phyloP scores from a whole-genome alignment of 768 basidiomycete species.

The Trametes sanguinea region DNA sequence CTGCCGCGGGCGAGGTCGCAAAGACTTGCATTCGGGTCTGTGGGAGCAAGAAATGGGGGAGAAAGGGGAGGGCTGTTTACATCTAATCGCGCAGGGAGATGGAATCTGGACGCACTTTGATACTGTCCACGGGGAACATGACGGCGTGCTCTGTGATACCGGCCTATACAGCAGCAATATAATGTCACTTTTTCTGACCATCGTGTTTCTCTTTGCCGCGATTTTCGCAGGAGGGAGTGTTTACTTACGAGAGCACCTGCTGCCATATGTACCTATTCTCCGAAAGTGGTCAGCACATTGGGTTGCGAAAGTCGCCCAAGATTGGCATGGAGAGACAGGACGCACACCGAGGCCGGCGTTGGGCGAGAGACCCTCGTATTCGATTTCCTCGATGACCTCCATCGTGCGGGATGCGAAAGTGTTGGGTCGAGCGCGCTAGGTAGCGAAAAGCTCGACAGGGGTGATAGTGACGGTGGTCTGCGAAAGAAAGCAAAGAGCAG shows the following conservation, averaged over 20 bases:
- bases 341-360: slow-evolving; percentile 79
- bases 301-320: neutral
- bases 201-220: neutral
- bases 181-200: slow-evolving; percentile 6
- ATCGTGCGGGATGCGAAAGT: slow-evolving; percentile 23
- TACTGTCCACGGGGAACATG: slow-evolving; percentile 98
- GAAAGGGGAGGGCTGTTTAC: neutral
- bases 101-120: slow-evolving; percentile 68
- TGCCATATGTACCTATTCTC: slow-evolving; percentile 85
- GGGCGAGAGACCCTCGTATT: slow-evolving; percentile 68
- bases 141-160: slow-evolving; percentile 99
- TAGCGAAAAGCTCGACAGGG: too few species aligned
- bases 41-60: neutral
- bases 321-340: slow-evolving; percentile 2
- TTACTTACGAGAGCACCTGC: slow-evolving; percentile 87
- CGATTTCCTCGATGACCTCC: slow-evolving; percentile 54
- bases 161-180: slow-evolving; percentile 54
- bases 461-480: neutral
- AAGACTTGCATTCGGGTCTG: slow-evolving; percentile 99
- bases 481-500: neutral
- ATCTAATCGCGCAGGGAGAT: too few species aligned
- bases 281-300: slow-evolving; percentile 15
- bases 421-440: neutral
- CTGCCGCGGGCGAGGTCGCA: slow-evolving; percentile 77
- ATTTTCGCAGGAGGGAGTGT: slow-evolving; percentile 17